These are phyloP conservation scores for Haberlea rhodopensis DNA, from an alignment of 257 asterid genomes.

Conservation along the genomic window DNA sequence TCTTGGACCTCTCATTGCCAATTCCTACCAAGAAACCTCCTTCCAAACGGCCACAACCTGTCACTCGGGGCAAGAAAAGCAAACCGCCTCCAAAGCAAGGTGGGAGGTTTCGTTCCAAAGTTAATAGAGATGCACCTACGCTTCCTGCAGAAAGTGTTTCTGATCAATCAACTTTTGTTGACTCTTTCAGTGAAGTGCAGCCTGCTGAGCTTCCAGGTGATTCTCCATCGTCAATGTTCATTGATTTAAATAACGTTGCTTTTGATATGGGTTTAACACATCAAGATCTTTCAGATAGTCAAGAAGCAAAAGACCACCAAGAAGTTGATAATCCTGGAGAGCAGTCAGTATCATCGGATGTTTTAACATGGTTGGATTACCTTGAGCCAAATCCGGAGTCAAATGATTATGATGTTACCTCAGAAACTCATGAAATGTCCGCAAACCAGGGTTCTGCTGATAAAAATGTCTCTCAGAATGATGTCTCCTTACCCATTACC, in stretches of 20 bases:
- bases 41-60: constrained; percentile 42
- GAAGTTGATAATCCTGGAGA: constrained; percentile 31
- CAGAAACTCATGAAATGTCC: constrained; percentile 36
- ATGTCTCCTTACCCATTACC: constrained; percentile 29
- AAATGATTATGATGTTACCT: constrained; percentile 24
- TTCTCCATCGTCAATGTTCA: constrained; percentile 34
- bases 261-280: constrained; percentile 47
- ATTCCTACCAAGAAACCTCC: constrained; percentile 82
- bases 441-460: constrained; percentile 38
- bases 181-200: constrained; percentile 35
- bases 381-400: constrained; percentile 39
- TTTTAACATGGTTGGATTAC: constrained; percentile 59
- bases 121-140: constrained; percentile 37
- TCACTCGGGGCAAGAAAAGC: constrained; percentile 58
- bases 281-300: constrained; percentile 36
- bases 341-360: constrained; percentile 22
- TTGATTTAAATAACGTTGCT: constrained; percentile 37
- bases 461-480: constrained; percentile 36
- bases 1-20: constrained; percentile 83
- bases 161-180: constrained; percentile 35
- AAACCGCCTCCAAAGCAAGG: constrained; percentile 67
- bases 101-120: constrained; percentile 45
- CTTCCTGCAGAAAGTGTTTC: constrained; percentile 37
- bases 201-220: constrained; percentile 40
- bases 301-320: constrained; percentile 28